Percentiles rank a stretch among this genome's conserved stretches.
Conservation (phyloP, 345 rosid species). For the Noccaea bulbosa region DNA sequence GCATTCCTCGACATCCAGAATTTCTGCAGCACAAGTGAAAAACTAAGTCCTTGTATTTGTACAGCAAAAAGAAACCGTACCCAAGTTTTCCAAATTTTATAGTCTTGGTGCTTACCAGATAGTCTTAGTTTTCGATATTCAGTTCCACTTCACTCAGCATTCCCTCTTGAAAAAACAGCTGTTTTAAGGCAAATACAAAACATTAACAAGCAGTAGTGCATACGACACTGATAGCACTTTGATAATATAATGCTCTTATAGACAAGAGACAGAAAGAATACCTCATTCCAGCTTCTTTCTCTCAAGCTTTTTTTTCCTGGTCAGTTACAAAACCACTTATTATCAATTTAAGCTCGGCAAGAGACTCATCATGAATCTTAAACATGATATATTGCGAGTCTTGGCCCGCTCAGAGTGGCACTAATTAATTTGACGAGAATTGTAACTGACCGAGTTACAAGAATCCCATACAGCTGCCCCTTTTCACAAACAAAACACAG, state of each 20-base stretch:
- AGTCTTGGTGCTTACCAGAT: conserved; percentile 1
- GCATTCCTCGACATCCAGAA: conserved; percentile 28
- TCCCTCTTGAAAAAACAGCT: not conserved
- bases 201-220: not conserved
- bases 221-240: conserved; percentile 3
- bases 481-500: conserved; percentile 22
- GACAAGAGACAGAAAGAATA: conserved; percentile 36
- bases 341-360: conserved; percentile 65
- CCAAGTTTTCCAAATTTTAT: not conserved
- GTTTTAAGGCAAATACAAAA: conserved; percentile 8
- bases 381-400: conserved; percentile 19
- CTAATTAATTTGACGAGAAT: too few species aligned
- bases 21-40: not conserved
- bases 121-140: not conserved
- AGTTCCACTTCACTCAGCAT: conserved; percentile 9
- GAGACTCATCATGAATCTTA: conserved; percentile 59
- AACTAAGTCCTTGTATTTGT: not conserved
- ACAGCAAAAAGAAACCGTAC: not conserved
- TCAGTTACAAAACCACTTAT: conserved; percentile 63
- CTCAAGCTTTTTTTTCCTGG: conserved; percentile 76
- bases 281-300: conserved; percentile 98
- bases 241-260: too few species aligned
- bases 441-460: too few species aligned
- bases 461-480: conserved; percentile 92
- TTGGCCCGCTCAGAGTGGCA: conserved; percentile 58